Evolutionary conservation across 805 yeast genomes (phyloP), one percentile per base, ranked within the genome.

Genomic region (Cyberlindnera petersonii): DNA sequence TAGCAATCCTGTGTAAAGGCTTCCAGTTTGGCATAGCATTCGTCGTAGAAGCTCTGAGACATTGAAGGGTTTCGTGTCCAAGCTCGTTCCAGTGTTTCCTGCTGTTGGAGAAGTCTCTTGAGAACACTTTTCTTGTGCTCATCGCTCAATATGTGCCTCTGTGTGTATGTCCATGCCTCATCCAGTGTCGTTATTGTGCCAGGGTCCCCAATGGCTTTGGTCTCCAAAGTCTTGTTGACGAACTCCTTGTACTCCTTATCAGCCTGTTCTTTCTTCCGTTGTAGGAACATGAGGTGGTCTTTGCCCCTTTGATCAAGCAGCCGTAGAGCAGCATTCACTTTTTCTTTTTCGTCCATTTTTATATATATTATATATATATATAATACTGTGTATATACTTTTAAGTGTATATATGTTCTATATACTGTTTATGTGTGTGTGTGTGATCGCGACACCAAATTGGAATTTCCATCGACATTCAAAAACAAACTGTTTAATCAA

Each of bases 161-260:
- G 24, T 19, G 36, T 37, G 11, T 33, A 41, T 10, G 6, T 9
- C 44, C 41, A 37, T 9, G 44, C 44, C 31, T 37, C 38, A 4
- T 33, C 33, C 9, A 33, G 15, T 9, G 26, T 20, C 2, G 6
- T 22, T 9, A 39, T 30, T 4, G 10, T 20, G 13, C 11, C 5
- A 6, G 38, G 38, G 8, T 33, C 35, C 17, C 9, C 22, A n/a
- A 18, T 11, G 14, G 10, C 31, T 4, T 35, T 14, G 17, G 28
- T 31, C 10, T 23, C 30, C 3, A 35, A 21, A 6, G 27, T 35
- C 13, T 23, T 30, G 7, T 22, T 19, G 4, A 36, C 33, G 20
- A 36, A 36, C 24, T 31, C 34, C 11, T 23, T 22, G 34, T 29
- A 30, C 8, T 34, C 40, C 9, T 10, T 14, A 7, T 36, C 29